phyloP scores from a whole-genome alignment of 495 filamentous ascomycete species.

The Hypoxylon trugodes region DNA sequence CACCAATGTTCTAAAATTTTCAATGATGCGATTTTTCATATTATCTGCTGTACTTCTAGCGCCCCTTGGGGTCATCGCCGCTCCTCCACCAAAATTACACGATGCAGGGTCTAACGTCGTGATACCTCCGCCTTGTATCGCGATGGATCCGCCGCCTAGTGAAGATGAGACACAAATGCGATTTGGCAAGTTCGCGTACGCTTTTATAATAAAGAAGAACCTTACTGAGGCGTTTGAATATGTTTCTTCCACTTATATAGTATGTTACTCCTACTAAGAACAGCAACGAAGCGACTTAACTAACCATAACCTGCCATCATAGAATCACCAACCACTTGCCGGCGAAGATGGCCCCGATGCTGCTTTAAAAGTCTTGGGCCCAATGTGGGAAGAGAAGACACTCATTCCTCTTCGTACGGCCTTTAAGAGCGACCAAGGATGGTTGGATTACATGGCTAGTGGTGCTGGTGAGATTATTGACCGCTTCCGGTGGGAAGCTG shows the following conservation, averaged over 20 bases:
- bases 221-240: slow-evolving; percentile 47
- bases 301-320: neutral
- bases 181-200: slow-evolving; percentile 45
- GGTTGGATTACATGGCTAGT: neutral
- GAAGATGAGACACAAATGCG: slow-evolving; percentile 39
- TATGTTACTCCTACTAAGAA: neutral
- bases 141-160: slow-evolving; percentile 24
- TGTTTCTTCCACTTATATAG: slow-evolving; percentile 26
- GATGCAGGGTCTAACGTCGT: neutral
- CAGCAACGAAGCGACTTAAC: neutral
- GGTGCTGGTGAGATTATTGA: neutral
- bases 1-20: too few relatives aligned
- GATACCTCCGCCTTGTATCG: slow-evolving; percentile 29
- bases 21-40: neutral
- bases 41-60: neutral
- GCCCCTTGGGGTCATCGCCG: neutral
- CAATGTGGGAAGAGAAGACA: neutral
- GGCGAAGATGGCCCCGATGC: neutral
- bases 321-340: slow-evolving; percentile 1
- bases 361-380: neutral
- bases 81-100: neutral
- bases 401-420: neutral
- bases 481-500: slow-evolving; percentile 5
- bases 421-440: neutral
- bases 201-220: slow-evolving; percentile 46